phyloP scores from a whole-genome alignment of 345 rosid species.

The Boechera retrofracta region DNA sequence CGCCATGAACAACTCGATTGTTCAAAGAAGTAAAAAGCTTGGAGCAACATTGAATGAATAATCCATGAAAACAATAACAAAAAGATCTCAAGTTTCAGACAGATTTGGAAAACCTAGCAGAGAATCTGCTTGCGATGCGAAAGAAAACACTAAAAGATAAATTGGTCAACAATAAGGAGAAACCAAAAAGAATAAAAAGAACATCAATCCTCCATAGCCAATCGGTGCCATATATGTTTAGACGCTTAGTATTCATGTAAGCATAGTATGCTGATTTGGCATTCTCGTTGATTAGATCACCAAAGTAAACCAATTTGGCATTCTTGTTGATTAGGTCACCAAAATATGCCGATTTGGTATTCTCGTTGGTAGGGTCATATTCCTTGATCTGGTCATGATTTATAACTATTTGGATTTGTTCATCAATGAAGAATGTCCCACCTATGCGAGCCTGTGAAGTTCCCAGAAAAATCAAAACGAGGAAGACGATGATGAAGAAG shows the following conservation, averaged over 20 bases:
- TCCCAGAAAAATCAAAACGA: not conserved
- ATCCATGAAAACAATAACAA: not conserved
- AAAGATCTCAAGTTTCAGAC: not conserved
- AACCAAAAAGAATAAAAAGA: not conserved
- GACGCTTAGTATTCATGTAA: conserved; percentile 2
- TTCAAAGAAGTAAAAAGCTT: not conserved
- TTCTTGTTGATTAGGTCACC: not conserved
- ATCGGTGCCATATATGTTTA: not conserved
- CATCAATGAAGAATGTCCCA: not conserved
- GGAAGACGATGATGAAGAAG: not conserved
- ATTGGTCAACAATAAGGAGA: not conserved
- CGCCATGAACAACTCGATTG: not conserved
- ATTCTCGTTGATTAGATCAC: not conserved
- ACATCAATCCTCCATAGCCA: conserved; percentile 13
- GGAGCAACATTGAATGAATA: not conserved
- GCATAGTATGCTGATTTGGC: not conserved
- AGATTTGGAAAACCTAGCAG: too few species aligned
- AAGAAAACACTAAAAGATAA: too few species aligned
- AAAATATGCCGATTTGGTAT: not conserved
- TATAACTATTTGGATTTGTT: not conserved
- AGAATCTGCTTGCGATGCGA: too few species aligned
- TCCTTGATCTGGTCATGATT: not conserved
- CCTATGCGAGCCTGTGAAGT: not conserved
- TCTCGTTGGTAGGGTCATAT: not conserved
- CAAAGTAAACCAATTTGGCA: not conserved